Evolutionary conservation across 768 basidiomycete genomes (phyloP).

Genomic region (Tephrocybe sp.): DNA sequence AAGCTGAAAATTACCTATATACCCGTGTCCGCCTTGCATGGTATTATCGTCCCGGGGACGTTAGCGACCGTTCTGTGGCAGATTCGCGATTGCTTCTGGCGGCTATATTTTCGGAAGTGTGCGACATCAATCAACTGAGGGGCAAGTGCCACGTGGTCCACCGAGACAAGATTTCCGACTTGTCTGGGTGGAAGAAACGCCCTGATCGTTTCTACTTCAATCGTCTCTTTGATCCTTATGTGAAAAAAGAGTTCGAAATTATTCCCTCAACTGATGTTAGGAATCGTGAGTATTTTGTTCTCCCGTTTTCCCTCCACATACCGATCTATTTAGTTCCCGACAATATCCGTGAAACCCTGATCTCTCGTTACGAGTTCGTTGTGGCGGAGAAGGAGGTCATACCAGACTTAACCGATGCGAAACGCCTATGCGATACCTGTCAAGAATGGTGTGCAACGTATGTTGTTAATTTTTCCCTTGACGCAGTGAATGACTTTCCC

Average conservation of each 20-base stretch:
- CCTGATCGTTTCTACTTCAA: constrained; percentile 97
- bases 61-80: constrained; percentile 86
- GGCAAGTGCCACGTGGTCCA: constrained; percentile 93
- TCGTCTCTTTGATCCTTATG: constrained; percentile 94
- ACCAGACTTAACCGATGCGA: constrained; percentile 82
- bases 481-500: constrained; percentile 13
- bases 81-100: constrained; percentile 93
- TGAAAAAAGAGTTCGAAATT: constrained; percentile 97
- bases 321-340: constrained; percentile 63
- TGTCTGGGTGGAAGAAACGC: constrained; percentile 90
- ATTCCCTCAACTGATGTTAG: constrained; percentile 83
- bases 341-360: constrained; percentile 74
- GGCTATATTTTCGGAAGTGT: constrained; percentile 94
- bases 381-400: constrained; percentile 94
- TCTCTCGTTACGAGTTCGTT: constrained; percentile 89
- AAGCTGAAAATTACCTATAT: constrained; percentile 66
- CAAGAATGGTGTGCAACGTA: constrained; percentile 88
- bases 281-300: constrained; percentile 67
- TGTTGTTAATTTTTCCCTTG: constrained; percentile 28
- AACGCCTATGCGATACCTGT: constrained; percentile 87
- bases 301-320: constrained; percentile 19
- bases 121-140: constrained; percentile 92
- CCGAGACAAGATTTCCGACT: constrained; percentile 92
- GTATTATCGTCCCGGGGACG: constrained; percentile 97
- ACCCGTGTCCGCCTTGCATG: constrained; percentile 90